Base-by-base conservation (phyloP, 2,329 filamentous ascomycete species). In the Botrytis hyacinthi region DNA sequence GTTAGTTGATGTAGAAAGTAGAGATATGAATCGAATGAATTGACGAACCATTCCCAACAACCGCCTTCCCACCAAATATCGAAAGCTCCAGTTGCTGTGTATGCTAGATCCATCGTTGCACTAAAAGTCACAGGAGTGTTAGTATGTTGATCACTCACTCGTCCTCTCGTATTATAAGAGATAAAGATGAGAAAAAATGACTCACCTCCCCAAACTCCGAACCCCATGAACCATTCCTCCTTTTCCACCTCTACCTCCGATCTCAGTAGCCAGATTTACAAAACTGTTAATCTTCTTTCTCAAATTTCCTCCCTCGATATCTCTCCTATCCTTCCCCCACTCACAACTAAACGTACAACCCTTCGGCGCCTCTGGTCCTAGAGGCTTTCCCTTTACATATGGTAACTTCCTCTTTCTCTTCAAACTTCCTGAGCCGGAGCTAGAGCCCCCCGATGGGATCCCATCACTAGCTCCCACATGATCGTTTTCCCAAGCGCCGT, bases 41-140 rank as follows among this genome's bases (percentile, higher is more conserved):
- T 2, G 35, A 81, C 85, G 76, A 78, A 90, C 90, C 92, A 94
- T 82, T 94, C 92, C 92, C 92, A 93, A 78, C 91, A 93, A 0
- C 92, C 92, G 4, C 91, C 92, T 80, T 94, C 92, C 92, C 92
- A 94, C 92, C 92, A 94, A 18, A 94, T 93, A 81, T 94, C 92
- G 76, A 94, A 90, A 0, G 89, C 85, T 0, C 92, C 92, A 87
- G 92, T 92, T 20, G 92, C 92, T 16, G 89, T 88, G 80, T 94
- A 94, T 0, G 91, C 92, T 67, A 94, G 82, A 81, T 94, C 92
- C 71, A 94, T 80, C 1, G 92, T 93, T 14, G 92, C 92, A 79
- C 91, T 91, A 5, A 35, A 57, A 16, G 65, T 42, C 14, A n/a
- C 20, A 29, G 51, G 54, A 1, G 20, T n/a, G 32, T 71, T 51